Evolutionary conservation across 2,329 filamentous ascomycete species (phyloP), one percentile per base, ranked within the genome.

Genomic region (Ceratocystis albifundus): DNA sequence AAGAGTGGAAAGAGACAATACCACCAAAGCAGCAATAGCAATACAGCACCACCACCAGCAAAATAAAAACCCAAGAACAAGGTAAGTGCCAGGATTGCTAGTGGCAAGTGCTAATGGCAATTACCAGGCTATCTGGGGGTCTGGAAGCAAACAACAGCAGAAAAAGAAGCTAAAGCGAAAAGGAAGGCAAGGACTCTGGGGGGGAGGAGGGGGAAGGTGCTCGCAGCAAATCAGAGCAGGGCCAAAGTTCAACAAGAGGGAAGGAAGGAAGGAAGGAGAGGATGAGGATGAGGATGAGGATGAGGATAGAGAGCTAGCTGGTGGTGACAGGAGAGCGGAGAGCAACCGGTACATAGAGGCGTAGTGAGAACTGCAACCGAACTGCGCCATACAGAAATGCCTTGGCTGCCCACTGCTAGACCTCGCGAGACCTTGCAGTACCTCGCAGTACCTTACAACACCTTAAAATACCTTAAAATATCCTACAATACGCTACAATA

Each of bases 251-350:
- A 15, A 53, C 12, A 53, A 61, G 41, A 69, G 63, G 57, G 25
- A 55, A 41, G 68, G 61, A 64, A 69, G 68, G 69, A 70, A 67
- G 65, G 69, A 68, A 30, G 68, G 70, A 41, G 36, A 61, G 66
- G n/a, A n/a, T n/a, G n/a, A n/a, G n/a, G n/a, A n/a, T n/a, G n/a
- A n/a, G n/a, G n/a, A n/a, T n/a, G n/a, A n/a, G n/a, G n/a, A n/a
- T n/a, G n/a, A 36, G 32, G 15, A 41, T 12, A 41, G 36, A 41
- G 36, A 41, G 36, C 36, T 41, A 41, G 36, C 36, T 41, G 12
- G 36, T 41, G 12, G 36, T 41, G 36, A 41, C 36, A 41, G 36
- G 12, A 41, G 36, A 41, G 36, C 36, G 36, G 12, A 41, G 36
- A 41, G 36, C 36, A 12, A 1, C 36, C 12, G 36, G 36, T 41